phyloP scores from a whole-genome alignment of 1,284 basidiomycete genomes.

The Hypsizygus ulmarius region DNA sequence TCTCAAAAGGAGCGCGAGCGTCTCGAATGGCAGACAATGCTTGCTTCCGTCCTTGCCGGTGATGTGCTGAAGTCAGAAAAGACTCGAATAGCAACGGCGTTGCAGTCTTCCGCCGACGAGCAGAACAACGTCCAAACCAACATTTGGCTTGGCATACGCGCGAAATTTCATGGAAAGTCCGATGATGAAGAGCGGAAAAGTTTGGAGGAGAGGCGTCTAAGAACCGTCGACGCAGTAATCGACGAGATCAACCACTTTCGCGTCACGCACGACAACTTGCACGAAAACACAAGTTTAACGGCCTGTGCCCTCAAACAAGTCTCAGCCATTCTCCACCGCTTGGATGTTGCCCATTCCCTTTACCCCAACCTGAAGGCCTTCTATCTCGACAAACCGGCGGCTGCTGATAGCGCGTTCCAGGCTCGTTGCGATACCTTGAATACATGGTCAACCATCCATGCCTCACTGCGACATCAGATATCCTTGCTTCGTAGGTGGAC shows the following conservation, averaged over 20 bases:
- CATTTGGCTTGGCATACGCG: slow-evolving; percentile 90
- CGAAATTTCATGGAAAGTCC: slow-evolving; percentile 77
- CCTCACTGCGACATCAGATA: slow-evolving; percentile 76
- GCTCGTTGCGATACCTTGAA: slow-evolving; percentile 82
- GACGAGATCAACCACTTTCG: slow-evolving; percentile 81
- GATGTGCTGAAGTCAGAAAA: slow-evolving; percentile 94
- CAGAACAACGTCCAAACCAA: slow-evolving; percentile 64
- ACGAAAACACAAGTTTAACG: slow-evolving; percentile 38
- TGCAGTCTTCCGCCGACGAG: slow-evolving; percentile 67
- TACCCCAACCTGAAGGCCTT: slow-evolving; percentile 87
- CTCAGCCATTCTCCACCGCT: slow-evolving; percentile 68
- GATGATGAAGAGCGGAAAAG: slow-evolving; percentile 81
- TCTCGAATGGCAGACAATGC: slow-evolving; percentile 93
- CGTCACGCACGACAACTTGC: slow-evolving; percentile 39
- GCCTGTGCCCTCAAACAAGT: slow-evolving; percentile 70
- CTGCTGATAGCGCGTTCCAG: slow-evolving; percentile 67
- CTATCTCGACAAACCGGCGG: slow-evolving; percentile 72
- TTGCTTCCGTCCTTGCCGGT: slow-evolving; percentile 87
- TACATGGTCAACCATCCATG: slow-evolving; percentile 85
- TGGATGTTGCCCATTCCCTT: slow-evolving; percentile 82
- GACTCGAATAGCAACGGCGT: slow-evolving; percentile 77
- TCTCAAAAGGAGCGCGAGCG: slow-evolving; percentile 76
- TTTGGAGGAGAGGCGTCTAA: slow-evolving; percentile 80
- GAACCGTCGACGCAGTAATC: slow-evolving; percentile 80
- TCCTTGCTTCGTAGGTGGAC: slow-evolving; percentile 86